Evolutionary conservation across 805 yeast species (phyloP).

Genomic region (Teunomyces panamensis): DNA sequence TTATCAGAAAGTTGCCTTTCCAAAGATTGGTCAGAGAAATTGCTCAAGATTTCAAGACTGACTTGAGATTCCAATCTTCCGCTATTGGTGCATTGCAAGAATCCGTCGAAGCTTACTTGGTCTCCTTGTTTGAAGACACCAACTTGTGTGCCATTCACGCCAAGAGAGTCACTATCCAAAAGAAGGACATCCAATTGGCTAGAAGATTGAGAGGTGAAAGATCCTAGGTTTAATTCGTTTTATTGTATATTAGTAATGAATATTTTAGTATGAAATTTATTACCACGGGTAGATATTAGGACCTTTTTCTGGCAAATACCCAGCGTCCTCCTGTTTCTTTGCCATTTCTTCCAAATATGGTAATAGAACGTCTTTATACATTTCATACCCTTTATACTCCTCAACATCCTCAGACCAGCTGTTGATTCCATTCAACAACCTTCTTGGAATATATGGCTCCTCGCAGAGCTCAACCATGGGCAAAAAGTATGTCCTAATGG

Average conservation of each 20-base stretch:
- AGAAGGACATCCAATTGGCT: slow-evolving; percentile 97
- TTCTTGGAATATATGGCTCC: slow-evolving; percentile 61
- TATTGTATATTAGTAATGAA: slow-evolving; percentile 12
- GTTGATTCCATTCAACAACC: slow-evolving; percentile 55
- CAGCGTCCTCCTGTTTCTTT: slow-evolving; percentile 44
- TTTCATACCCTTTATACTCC: slow-evolving; percentile 57
- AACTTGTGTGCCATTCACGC: slow-evolving; percentile 99
- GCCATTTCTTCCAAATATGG: slow-evolving; percentile 54
- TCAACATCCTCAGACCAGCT: slow-evolving; percentile 62
- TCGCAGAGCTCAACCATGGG: slow-evolving; percentile 52
- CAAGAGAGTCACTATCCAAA: slow-evolving; percentile 97
- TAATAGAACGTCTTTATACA: slow-evolving; percentile 49
- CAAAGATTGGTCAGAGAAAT: slow-evolving; percentile 96
- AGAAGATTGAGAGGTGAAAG: slow-evolving; percentile 98
- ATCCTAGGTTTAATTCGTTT: slow-evolving; percentile 46
- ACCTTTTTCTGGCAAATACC: slow-evolving; percentile 39
- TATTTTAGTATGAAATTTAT: slow-evolving; percentile 4
- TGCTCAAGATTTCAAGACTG: slow-evolving; percentile 91
- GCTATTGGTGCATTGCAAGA: slow-evolving; percentile 98
- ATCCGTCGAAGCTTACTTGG: slow-evolving; percentile 97
- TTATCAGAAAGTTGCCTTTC: slow-evolving; percentile 95
- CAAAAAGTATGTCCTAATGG: slow-evolving; percentile 60
- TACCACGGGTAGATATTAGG: slow-evolving; percentile 44
- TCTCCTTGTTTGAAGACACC: slow-evolving; percentile 94
- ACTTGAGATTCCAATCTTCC: slow-evolving; percentile 93